phyloP scores from a whole-genome alignment of 352 stramenopile species.

The Phytophthora pseudosyringae region DNA sequence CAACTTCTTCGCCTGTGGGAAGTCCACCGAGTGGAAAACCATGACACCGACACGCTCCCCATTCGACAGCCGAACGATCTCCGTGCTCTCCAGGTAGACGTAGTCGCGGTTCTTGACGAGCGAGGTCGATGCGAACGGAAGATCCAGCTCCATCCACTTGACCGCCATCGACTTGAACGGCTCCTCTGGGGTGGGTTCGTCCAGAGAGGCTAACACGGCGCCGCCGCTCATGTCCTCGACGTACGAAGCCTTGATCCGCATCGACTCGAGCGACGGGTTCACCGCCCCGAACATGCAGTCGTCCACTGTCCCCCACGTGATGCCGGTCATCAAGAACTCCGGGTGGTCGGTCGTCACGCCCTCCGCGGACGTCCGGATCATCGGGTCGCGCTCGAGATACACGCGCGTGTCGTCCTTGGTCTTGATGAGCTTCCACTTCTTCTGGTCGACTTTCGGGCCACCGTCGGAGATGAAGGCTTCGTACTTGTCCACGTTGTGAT shows the following conservation, averaged over 20 bases:
- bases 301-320: constrained; percentile 43
- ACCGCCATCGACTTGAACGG: constrained; percentile 48
- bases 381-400: constrained; percentile 35
- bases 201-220: constrained; percentile 45
- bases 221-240: constrained; percentile 52
- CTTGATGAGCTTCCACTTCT: constrained; percentile 47
- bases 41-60: constrained; percentile 55
- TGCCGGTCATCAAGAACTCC: constrained; percentile 38
- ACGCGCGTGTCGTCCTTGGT: constrained; percentile 32
- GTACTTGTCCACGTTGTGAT: constrained; percentile 46
- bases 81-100: constrained; percentile 54
- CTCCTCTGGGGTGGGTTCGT: constrained; percentile 47
- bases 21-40: constrained; percentile 54
- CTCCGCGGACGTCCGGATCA: constrained; percentile 3
- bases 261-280: constrained; percentile 43
- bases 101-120: constrained; percentile 51
- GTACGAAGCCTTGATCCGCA: constrained; percentile 51
- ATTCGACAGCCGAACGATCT: constrained; percentile 31
- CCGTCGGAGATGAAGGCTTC: constrained; percentile 36
- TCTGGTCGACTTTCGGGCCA: constrained; percentile 33
- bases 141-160: constrained; percentile 49
- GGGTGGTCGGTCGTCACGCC: constrained; percentile 21
- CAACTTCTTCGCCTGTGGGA: constrained; percentile 49
- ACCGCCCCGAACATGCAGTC: constrained; percentile 52
- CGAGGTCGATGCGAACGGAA: constrained; percentile 34